Conservation (phyloP, 495 filamentous ascomycete species). For the Mycothermus thermophilus region DNA sequence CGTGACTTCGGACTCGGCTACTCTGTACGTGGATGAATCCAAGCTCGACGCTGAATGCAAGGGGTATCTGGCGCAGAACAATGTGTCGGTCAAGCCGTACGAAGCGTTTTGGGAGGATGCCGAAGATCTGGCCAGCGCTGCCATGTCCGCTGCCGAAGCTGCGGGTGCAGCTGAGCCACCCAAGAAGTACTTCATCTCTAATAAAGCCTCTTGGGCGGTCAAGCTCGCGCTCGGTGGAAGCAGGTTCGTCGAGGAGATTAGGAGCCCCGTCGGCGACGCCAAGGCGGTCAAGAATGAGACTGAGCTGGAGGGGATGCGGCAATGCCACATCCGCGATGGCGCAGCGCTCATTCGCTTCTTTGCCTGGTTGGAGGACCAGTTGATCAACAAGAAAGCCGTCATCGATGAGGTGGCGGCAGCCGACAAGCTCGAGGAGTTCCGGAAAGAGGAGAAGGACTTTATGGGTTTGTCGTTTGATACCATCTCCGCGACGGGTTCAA, state of each 20-base stretch:
- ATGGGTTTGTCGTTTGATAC: slow-evolving; percentile 90
- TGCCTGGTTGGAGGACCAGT: slow-evolving; percentile 87
- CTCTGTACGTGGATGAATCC: slow-evolving; percentile 68
- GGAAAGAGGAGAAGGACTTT: slow-evolving; percentile 69
- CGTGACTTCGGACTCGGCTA: slow-evolving; percentile 67
- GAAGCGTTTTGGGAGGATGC: slow-evolving; percentile 68
- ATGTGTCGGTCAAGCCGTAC: slow-evolving; percentile 69
- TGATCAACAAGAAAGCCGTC: slow-evolving; percentile 54
- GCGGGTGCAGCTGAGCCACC: slow-evolving; percentile 19
- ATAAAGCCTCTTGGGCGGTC: slow-evolving; percentile 85
- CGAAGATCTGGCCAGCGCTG: slow-evolving; percentile 41
- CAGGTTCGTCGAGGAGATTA: slow-evolving; percentile 67
- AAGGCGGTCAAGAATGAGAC: slow-evolving; percentile 96
- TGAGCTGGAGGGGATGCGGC: slow-evolving; percentile 84
- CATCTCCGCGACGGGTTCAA: slow-evolving; percentile 88
- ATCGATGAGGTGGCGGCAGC: slow-evolving; percentile 85
- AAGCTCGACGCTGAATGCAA: slow-evolving; percentile 61
- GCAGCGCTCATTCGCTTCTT: slow-evolving; percentile 88
- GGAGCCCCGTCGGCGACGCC: slow-evolving; percentile 81
- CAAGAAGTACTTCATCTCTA: slow-evolving; percentile 78
- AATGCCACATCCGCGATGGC: slow-evolving; percentile 88
- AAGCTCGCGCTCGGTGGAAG: slow-evolving; percentile 81
- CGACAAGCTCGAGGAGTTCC: slow-evolving; percentile 74
- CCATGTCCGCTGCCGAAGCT: slow-evolving; percentile 25
- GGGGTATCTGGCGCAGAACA: slow-evolving; percentile 54